A percentile compares a stretch with the other conserved stretches of the same genome.
phyloP scores from a whole-genome alignment of 495 filamentous ascomycete species.

The Talaromyces ruber region DNA sequence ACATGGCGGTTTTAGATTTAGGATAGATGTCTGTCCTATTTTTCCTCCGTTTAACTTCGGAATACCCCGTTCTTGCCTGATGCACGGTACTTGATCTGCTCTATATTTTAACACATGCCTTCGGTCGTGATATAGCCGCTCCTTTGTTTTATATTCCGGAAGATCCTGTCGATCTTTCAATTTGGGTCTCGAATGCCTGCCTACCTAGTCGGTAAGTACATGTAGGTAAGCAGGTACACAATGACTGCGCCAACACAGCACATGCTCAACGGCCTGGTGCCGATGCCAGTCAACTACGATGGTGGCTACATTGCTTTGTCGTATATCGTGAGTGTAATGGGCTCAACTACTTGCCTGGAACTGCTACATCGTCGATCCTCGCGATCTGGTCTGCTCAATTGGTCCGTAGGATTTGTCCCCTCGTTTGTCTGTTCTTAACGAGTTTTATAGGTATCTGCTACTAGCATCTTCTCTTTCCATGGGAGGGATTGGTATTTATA shows the following conservation, averaged over 20 bases:
- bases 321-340: slow-evolving; percentile 69
- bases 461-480: slow-evolving; percentile 63
- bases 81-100: not conserved
- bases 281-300: slow-evolving; percentile 36
- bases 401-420: slow-evolving; percentile 31
- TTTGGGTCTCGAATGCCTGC: not conserved
- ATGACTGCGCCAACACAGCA: slow-evolving; percentile 1
- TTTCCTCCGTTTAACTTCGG: not conserved
- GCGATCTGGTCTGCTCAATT: slow-evolving; percentile 57
- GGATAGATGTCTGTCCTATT: not conserved
- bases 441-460: slow-evolving; percentile 53
- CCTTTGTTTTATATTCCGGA: not conserved
- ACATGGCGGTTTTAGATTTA: not conserved
- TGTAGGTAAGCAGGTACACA: not conserved
- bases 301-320: slow-evolving; percentile 62
- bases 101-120: not conserved
- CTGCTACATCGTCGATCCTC: slow-evolving; percentile 70
- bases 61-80: not conserved
- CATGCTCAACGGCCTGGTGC: slow-evolving; percentile 3
- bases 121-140: not conserved
- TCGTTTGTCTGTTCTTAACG: not conserved
- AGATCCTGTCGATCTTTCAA: not conserved
- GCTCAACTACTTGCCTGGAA: slow-evolving; percentile 71
- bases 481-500: slow-evolving; percentile 79
- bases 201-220: not conserved